These are phyloP conservation scores for Mucuna pruriens DNA, from an alignment of 306 rosid genomes.

Conservation along the genomic window DNA sequence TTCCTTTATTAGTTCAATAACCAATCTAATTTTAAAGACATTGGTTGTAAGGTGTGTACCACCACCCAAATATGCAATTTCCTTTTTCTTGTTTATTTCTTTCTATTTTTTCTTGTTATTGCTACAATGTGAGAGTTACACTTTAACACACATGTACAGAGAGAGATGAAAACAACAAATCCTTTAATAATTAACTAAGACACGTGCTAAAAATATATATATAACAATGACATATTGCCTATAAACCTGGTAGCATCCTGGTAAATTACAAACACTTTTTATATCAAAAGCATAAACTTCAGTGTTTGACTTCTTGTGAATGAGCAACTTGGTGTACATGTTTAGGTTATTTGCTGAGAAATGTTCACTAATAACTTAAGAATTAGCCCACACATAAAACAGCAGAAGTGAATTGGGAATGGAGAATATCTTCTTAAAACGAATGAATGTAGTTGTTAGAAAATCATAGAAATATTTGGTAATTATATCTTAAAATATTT, in stretches of 20 bases:
- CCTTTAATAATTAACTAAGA: neutral
- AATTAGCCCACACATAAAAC: neutral
- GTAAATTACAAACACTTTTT: conserved; percentile 27
- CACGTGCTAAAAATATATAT: neutral
- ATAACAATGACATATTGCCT: neutral
- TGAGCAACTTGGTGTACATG: neutral
- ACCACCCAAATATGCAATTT: conserved; percentile 19
- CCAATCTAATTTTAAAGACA: neutral
- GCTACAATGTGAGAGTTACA: neutral
- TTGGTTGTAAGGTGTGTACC: neutral
- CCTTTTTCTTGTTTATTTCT: neutral
- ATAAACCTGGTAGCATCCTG: neutral
- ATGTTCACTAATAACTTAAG: neutral
- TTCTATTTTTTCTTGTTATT: neutral
- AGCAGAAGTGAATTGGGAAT: conserved; percentile 15
- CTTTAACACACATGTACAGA: neutral
- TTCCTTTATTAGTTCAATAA: neutral
- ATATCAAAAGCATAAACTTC: neutral
- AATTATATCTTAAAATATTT: too few relatives aligned
- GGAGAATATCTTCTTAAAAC: neutral
- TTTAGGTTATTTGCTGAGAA: conserved; percentile 21
- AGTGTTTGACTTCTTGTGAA: conserved; percentile 17
- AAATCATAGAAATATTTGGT: too few relatives aligned
- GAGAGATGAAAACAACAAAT: neutral
- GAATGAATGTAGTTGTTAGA: too few relatives aligned